Evolutionary conservation across 257 asterid genomes (phyloP).

Genomic region (Penstemon barbatus): DNA sequence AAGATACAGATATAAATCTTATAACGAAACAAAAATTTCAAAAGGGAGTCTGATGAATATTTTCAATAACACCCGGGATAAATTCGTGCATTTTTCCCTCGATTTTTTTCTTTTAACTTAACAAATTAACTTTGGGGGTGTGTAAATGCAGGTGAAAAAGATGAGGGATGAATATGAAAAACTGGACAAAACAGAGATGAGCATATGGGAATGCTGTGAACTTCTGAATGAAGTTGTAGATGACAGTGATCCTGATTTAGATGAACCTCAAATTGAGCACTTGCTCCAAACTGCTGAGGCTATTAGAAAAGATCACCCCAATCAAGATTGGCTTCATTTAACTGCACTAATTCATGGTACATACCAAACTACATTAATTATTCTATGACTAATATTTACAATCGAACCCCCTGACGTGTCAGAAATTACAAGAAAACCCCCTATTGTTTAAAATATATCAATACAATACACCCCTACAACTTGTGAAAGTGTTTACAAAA

Average conservation of each 20-base stretch:
- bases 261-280: conserved; percentile 55
- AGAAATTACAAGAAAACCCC: too few relatives aligned
- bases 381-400: background rate
- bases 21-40: too few relatives aligned
- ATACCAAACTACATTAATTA: background rate
- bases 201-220: conserved; percentile 62
- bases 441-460: too few relatives aligned
- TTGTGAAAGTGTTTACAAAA: too few relatives aligned
- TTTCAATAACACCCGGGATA: background rate
- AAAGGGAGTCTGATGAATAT: background rate
- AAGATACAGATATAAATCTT: too few relatives aligned
- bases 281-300: conserved; percentile 56
- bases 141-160: conserved; percentile 37
- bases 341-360: conserved; percentile 57
- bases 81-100: background rate
- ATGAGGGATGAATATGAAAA: conserved; percentile 42
- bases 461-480: too few relatives aligned
- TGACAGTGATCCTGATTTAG: conserved; percentile 59
- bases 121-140: too few relatives aligned
- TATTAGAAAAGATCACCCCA: conserved; percentile 46
- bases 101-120: too few relatives aligned
- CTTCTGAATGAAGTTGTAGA: conserved; percentile 46
- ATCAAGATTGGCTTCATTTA: conserved; percentile 54
- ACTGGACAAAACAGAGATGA: conserved; percentile 41
- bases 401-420: too few relatives aligned